Conservation (phyloP, 2,329 filamentous ascomycete species). For the Arthrocladium fulminans region DNA sequence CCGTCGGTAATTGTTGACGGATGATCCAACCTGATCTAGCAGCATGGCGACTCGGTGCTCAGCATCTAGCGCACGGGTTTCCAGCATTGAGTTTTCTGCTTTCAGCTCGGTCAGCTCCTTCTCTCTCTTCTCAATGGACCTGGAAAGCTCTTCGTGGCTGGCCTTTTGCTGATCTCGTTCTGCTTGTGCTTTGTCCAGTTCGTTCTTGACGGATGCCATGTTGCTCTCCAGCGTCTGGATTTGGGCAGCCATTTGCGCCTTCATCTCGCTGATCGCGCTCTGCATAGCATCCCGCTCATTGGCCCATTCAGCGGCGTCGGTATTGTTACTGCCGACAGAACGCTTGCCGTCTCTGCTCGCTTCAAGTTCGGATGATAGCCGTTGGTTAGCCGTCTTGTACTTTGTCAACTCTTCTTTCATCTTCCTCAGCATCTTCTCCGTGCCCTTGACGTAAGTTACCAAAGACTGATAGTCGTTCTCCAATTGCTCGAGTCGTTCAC, state of each 20-base stretch:
- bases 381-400: conserved; percentile 77
- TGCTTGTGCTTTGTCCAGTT: conserved; percentile 56
- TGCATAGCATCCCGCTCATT: conserved; percentile 60
- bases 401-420: conserved; percentile 95
- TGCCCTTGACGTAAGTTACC: conserved; percentile 95
- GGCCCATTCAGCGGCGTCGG: conserved; percentile 59
- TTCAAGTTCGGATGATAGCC: conserved; percentile 73
- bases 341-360: conserved; percentile 40
- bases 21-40: conserved; percentile 86
- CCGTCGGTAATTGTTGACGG: conserved; percentile 88
- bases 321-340: conserved; percentile 27
- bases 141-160: conserved; percentile 51
- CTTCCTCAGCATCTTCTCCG: conserved; percentile 97
- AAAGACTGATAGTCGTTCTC: conserved; percentile 97
- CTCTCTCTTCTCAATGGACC: conserved; percentile 46
- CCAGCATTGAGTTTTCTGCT: conserved; percentile 69
- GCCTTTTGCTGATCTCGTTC: conserved; percentile 61
- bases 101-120: conserved; percentile 72
- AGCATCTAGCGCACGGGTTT: conserved; percentile 76
- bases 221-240: conserved; percentile 62
- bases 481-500: conserved; percentile 85
- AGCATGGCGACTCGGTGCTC: conserved; percentile 89
- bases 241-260: conserved; percentile 59
- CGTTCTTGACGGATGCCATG: conserved; percentile 57
- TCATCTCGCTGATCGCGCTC: conserved; percentile 58